A percentile compares a stretch with the other conserved stretches of the same genome.
Evolutionary conservation across 805 yeast genomes (phyloP).

Genomic region (Starmerella bombicola): DNA sequence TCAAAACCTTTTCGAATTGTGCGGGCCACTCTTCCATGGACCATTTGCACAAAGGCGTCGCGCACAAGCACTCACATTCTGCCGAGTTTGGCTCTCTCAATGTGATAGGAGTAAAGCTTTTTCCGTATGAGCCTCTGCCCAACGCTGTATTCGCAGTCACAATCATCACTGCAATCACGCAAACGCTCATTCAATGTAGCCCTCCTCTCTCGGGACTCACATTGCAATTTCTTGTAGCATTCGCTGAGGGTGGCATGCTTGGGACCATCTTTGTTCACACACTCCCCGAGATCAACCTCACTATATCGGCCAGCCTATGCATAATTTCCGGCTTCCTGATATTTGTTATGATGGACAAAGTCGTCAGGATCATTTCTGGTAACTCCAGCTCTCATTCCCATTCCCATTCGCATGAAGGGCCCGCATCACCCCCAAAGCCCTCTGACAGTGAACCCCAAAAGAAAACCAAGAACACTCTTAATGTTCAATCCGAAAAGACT

Average conservation of each 20-base stretch:
- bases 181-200: constrained; percentile 10
- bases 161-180: constrained; percentile 14
- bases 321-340: constrained; percentile 47
- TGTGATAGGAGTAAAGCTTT: constrained; percentile 4
- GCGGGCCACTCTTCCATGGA: too few relatives aligned
- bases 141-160: constrained; percentile 17
- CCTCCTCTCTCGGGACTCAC: constrained; percentile 36
- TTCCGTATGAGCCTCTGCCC: constrained; percentile 10
- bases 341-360: constrained; percentile 53
- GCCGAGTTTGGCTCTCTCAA: not conserved
- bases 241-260: constrained; percentile 63
- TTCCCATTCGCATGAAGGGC: constrained; percentile 10
- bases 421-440: not conserved
- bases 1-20: too few relatives aligned
- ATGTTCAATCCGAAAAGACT: not conserved
- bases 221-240: constrained; percentile 46
- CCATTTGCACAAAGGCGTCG: too few relatives aligned
- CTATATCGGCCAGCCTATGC: constrained; percentile 39
- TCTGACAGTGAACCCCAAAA: not conserved
- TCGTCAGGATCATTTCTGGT: constrained; percentile 36
- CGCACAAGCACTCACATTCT: not conserved
- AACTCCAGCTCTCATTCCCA: not conserved
- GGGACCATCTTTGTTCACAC: constrained; percentile 67
- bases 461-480: not conserved
- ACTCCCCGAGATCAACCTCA: constrained; percentile 45